Base-by-base conservation (phyloP, 2,329 filamentous ascomycete species). In the Blumeria graminis region DNA sequence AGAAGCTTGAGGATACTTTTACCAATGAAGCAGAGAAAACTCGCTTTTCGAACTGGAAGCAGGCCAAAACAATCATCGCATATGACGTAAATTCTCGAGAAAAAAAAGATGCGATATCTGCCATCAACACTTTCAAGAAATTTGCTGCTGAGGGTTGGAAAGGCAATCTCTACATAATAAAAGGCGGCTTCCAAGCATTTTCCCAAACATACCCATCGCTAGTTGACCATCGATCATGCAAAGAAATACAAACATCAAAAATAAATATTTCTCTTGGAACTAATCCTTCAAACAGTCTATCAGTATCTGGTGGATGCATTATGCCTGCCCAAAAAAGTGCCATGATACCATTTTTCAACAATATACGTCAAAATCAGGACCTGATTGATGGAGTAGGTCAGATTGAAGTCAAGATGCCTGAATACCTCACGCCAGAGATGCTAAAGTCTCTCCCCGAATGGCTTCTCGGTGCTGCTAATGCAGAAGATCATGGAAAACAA, bases 321-420 rank as follows among this genome's bases (percentile, higher is more conserved):
- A 80, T 96, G 67, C 92, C 92, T 0, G 71, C 72, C 41, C 75
- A 78, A 0, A 75, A 79, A 61, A 80, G 80, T 58, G 77, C 79
- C 0, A 75, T 80, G 0, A 94, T 93, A 63, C 89, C 90, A 0
- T 96, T 98, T 71, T 96, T 96, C 68, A 81, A 81, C 59, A 96
- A 95, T 61, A 96, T 98, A 63, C 81, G 92, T 46, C 92, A 96
- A 67, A 94, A 96, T 61, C 90, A 93, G 78, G 92, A 96, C 65
- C 73, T 98, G 16, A 83, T 93, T 35, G 88, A 87, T 61, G 92
- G 92, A 18, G 90, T 96, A 10, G 92, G 92, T 0, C 89, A 94
- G 63, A 80, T 81, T 63, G 75, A 80, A 46, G 64, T 84, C 57
- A 79, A 78, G 62, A 68, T 76, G 50, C 81, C 81, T 3, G 64